A percentile compares a stretch with the other conserved stretches of the same genome.
These are phyloP conservation scores for Colletotrichum sp. DNA, from an alignment of 2,329 filamentous ascomycete genomes.

Conservation along the genomic window DNA sequence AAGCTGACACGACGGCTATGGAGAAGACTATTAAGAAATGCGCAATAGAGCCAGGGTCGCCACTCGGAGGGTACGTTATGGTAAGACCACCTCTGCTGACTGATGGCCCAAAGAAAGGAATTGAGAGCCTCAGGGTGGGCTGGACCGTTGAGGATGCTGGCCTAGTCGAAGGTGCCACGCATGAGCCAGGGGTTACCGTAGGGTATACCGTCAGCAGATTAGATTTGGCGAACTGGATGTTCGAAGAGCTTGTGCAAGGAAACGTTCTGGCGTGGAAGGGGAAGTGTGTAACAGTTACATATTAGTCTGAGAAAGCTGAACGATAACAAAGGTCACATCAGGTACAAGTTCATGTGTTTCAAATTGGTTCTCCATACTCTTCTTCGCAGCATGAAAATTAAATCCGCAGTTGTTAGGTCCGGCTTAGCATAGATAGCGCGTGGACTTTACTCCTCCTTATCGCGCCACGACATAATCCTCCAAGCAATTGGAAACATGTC, in stretches of 20 bases:
- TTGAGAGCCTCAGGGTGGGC: neutral
- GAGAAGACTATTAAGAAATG: neutral
- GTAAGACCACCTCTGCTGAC: neutral
- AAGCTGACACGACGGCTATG: neutral
- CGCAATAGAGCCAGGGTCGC: neutral
- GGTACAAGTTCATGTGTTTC: neutral
- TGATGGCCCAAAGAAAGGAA: neutral
- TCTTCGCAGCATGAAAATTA: neutral
- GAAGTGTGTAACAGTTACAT: neutral
- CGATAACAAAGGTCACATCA: fast-evolving
- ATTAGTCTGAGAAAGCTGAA: neutral
- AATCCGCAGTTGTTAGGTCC: fast-evolving
- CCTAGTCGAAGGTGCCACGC: neutral
- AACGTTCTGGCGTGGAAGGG: neutral
- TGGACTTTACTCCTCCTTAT: neutral
- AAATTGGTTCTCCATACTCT: neutral
- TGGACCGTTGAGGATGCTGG: neutral
- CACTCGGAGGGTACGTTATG: constrained; percentile 1
- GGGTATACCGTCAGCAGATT: neutral
- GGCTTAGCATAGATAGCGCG: fast-evolving
- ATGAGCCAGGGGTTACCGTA: neutral
- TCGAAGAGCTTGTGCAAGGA: neutral
- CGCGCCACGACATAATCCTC: neutral
- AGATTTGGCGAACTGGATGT: constrained; percentile 9
- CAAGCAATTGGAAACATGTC: neutral